These are phyloP conservation scores for Colletotrichum sp. DNA, from an alignment of 2,329 filamentous ascomycete genomes.

Conservation along the genomic window DNA sequence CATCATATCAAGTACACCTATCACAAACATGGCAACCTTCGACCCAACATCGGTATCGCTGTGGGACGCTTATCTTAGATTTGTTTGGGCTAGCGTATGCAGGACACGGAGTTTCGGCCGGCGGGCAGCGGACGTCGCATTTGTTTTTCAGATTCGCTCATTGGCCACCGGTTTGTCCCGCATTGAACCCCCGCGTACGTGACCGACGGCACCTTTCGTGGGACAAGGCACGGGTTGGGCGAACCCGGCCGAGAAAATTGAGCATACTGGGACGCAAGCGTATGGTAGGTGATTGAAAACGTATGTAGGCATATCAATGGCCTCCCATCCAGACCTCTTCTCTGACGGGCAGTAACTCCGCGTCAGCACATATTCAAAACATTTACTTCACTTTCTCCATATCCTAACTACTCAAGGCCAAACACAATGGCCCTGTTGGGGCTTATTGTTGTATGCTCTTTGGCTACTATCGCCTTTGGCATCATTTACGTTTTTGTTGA, in stretches of 20 bases:
- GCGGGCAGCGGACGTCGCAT: neutral
- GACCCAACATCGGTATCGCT: neutral
- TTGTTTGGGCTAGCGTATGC: neutral
- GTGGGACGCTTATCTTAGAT: neutral
- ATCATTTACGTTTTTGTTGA: neutral
- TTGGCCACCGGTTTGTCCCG: neutral
- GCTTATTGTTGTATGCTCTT: neutral
- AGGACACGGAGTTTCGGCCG: neutral
- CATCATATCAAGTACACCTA: neutral
- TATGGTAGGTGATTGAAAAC: neutral
- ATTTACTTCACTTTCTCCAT: neutral
- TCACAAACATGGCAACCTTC: neutral
- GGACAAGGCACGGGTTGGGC: neutral
- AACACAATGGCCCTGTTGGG: neutral
- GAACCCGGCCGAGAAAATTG: neutral
- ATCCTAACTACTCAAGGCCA: neutral
- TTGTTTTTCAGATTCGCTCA: neutral
- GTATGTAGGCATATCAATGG: neutral
- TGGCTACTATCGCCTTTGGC: neutral
- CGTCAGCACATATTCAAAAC: neutral
- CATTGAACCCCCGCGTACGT: neutral
- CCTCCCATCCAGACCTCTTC: neutral
- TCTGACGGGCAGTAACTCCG: neutral
- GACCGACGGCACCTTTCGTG: neutral
- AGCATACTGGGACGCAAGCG: neutral